These are phyloP conservation scores for Penicillium fuscoglaucum DNA, from an alignment of 2,329 filamentous ascomycete genomes.

Conservation along the genomic window DNA sequence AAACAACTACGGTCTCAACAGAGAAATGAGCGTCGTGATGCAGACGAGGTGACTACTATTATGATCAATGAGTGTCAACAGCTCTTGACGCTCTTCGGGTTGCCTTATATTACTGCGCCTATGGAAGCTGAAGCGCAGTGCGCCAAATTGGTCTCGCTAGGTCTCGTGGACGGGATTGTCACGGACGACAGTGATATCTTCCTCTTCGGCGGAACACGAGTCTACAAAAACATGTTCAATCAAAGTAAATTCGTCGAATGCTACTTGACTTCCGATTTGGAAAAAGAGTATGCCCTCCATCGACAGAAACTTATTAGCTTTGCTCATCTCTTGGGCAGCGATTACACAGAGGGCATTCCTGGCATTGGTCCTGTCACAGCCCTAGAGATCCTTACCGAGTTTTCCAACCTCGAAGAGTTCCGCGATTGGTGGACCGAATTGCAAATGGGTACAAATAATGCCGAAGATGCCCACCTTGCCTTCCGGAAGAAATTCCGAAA, in stretches of 20 bases:
- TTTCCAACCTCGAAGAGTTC: conserved; percentile 71
- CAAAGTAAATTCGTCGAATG: conserved; percentile 97
- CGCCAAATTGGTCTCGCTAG: conserved; percentile 80
- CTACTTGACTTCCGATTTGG: conserved; percentile 79
- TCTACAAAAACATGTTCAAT: conserved; percentile 99
- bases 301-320: conserved; percentile 85
- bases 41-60: conserved; percentile 92
- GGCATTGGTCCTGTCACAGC: conserved; percentile 94
- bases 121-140: conserved; percentile 99
- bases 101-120: conserved; percentile 94
- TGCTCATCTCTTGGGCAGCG: conserved; percentile 86
- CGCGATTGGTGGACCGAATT: conserved; percentile 83
- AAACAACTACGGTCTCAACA: conserved; percentile 88
- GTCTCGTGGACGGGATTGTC: conserved; percentile 93
- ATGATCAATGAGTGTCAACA: conserved; percentile 97
- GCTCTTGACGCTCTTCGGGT: conserved; percentile 82
- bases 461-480: conserved; percentile 56
- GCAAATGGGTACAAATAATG: conserved; percentile 64
- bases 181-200: conserved; percentile 98
- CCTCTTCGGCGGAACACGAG: conserved; percentile 89
- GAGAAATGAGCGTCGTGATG: conserved; percentile 92
- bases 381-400: conserved; percentile 90
- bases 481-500: conserved; percentile 88
- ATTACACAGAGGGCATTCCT: conserved; percentile 90
- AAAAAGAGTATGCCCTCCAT: conserved; percentile 83